phyloP scores from a whole-genome alignment of 2,329 filamentous ascomycete genomes.

The Ilyonectria mors-panacis region DNA sequence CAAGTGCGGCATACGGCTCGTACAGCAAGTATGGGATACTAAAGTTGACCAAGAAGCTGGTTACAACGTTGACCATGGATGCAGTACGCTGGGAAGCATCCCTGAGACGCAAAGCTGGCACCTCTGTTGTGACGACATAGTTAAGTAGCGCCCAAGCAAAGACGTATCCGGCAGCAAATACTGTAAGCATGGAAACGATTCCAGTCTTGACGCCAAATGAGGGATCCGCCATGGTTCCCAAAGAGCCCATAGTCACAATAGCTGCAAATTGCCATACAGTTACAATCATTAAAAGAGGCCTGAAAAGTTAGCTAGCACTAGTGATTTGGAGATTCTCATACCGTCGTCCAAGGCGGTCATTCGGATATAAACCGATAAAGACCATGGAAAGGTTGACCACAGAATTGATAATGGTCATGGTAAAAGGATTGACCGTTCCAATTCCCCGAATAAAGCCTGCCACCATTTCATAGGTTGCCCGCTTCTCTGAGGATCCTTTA shows the following conservation, averaged over 20 bases:
- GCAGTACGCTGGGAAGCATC: conserved; percentile 13
- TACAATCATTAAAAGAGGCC: conserved; percentile 32
- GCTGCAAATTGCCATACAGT: conserved; percentile 38
- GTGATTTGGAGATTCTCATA: background rate
- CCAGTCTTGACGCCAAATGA: conserved; percentile 37
- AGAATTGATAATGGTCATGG: conserved; percentile 42
- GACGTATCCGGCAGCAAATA: conserved; percentile 38
- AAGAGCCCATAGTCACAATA: conserved; percentile 45
- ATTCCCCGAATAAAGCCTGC: conserved; percentile 32
- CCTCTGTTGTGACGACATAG: conserved; percentile 41
- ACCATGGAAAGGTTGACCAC: conserved; percentile 33
- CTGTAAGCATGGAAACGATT: conserved; percentile 43
- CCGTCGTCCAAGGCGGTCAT: conserved; percentile 16
- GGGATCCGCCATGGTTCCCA: conserved; percentile 38
- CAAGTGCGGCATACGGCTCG: background rate
- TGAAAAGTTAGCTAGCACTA: background rate
- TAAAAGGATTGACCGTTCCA: conserved; percentile 45
- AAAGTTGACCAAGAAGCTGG: background rate
- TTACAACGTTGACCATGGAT: conserved; percentile 6
- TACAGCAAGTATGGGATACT: conserved; percentile 4
- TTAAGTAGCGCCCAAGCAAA: conserved; percentile 31
- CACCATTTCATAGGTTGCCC: conserved; percentile 27
- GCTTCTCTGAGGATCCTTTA: conserved; percentile 52
- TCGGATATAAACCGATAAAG: conserved; percentile 9
- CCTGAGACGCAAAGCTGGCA: conserved; percentile 30